Evolutionary conservation across 2,329 filamentous ascomycete genomes (phyloP), one percentile per base, ranked within the genome.

Genomic region (Trichoderma brevicompactum): DNA sequence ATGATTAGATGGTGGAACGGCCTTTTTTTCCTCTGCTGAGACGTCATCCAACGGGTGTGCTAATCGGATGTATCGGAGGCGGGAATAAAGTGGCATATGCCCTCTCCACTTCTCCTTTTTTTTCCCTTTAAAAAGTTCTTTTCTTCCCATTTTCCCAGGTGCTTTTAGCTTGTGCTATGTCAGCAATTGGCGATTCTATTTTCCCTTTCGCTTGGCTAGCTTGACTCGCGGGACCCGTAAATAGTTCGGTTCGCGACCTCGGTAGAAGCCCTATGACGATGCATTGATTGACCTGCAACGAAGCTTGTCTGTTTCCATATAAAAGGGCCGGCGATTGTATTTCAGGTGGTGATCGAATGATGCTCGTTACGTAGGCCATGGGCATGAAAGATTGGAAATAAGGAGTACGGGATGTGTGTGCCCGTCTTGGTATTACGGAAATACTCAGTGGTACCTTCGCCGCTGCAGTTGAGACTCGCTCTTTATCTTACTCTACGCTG

Each of bases 91-190:
- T 63, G 59, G 49, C 32, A 46, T 54, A 19, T 63, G 7, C n/a
- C 23, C 60, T 46, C 60, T 54, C 60, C 60, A 63, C 60, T 63
- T 63, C 60, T 63, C 60, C 60, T 63, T 63, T 63, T 54, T 43
- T 36, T 44, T 10, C 7, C 10, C 40, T 28, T 40, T 41, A n/a
- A 43, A 53, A 60, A 38, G 28, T 19, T 50, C 32, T 41, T 62
- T 19, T 62, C 19, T 32, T 52, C 46, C 23, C 46, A 15, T 48
- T 41, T 28, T 17, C 4, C 36, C 36, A 61, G 58, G 15, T 23
- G 28, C 15, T 44, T 17, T 48, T 44, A 53, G 59, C 28, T 53
- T 28, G 46, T 46, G 60, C 55, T 54, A 38, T 62, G 60, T 63
- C 60, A 63, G 48, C 60, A 49, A 54, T 54, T 54, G 32, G 60